phyloP scores from a whole-genome alignment of 2,329 filamentous ascomycete species.

The Ramularia endophylla region DNA sequence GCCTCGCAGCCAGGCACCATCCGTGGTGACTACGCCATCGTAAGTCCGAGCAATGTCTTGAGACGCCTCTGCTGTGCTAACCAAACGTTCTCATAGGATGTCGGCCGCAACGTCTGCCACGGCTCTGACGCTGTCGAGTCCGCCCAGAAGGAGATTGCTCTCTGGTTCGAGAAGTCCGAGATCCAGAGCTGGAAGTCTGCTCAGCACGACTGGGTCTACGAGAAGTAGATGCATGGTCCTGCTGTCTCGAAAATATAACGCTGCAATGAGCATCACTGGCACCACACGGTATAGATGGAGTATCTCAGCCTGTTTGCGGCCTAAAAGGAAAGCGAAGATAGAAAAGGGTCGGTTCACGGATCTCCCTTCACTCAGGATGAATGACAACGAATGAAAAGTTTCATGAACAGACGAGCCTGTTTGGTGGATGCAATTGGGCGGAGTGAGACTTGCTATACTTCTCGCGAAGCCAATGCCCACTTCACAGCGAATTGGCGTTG shows the following conservation, averaged over 20 bases:
- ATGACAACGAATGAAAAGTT: no score
- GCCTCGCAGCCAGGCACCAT: constrained; percentile 95
- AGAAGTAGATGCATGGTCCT: constrained; percentile 54
- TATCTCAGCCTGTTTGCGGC: no score
- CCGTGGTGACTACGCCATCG: constrained; percentile 85
- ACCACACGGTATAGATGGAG: neutral
- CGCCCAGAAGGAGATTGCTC: constrained; percentile 98
- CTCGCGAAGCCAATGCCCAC: no score
- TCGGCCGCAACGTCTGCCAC: constrained; percentile 99
- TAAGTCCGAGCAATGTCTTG: constrained; percentile 25
- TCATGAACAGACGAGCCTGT: no score
- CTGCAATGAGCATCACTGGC: neutral
- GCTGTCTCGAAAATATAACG: neutral
- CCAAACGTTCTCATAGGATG: constrained; percentile 52
- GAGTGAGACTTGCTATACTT: no score
- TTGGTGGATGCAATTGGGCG: no score
- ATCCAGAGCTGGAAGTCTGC: constrained; percentile 77
- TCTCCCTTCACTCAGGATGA: no score
- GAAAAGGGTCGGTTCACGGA: no score
- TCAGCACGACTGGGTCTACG: constrained; percentile 93
- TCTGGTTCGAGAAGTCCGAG: constrained; percentile 95
- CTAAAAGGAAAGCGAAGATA: no score
- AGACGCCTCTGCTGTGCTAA: no score
- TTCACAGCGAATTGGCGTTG: no score
- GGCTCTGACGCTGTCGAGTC: constrained; percentile 98